Conservation (phyloP, 1,139 yeast genomes). For the Yamadazyma friedrichii region DNA sequence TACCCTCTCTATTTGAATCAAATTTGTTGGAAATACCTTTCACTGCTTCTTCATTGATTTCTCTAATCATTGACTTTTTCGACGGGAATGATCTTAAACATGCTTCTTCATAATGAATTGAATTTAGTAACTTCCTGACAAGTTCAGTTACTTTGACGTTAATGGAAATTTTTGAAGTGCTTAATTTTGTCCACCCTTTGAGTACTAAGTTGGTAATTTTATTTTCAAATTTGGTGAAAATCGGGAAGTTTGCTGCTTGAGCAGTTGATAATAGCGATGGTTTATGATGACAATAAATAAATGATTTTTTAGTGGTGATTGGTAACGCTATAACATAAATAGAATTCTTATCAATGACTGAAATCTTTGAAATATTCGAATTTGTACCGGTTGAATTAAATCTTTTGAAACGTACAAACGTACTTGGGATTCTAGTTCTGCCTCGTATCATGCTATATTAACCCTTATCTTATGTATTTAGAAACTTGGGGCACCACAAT, state of each 20-base stretch:
- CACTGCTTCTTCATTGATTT: constrained; percentile 29
- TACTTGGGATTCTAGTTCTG: no score
- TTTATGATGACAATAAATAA: constrained; percentile 59
- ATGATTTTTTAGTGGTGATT: constrained; percentile 54
- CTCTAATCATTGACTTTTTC: constrained; percentile 47
- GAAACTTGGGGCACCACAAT: no score
- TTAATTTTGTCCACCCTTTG: constrained; percentile 47
- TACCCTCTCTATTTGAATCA: background rate
- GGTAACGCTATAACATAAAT: constrained; percentile 61
- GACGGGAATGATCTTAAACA: constrained; percentile 54
- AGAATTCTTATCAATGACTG: constrained; percentile 20
- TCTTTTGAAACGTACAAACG: background rate
- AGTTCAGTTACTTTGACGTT: constrained; percentile 39
- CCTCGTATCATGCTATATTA: no score
- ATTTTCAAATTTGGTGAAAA: constrained; percentile 36
- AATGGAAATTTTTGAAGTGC: constrained; percentile 33
- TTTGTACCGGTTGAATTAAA: background rate
- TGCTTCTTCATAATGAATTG: constrained; percentile 53
- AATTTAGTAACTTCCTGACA: constrained; percentile 35
- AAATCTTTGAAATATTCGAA: background rate
- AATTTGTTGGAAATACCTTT: background rate
- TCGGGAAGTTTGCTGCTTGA: constrained; percentile 30
- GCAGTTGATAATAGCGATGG: constrained; percentile 27
- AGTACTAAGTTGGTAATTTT: constrained; percentile 37
- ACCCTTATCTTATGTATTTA: no score